Base-by-base conservation (phyloP, 2,329 filamentous ascomycete species). In the Nothopassalora personata region DNA sequence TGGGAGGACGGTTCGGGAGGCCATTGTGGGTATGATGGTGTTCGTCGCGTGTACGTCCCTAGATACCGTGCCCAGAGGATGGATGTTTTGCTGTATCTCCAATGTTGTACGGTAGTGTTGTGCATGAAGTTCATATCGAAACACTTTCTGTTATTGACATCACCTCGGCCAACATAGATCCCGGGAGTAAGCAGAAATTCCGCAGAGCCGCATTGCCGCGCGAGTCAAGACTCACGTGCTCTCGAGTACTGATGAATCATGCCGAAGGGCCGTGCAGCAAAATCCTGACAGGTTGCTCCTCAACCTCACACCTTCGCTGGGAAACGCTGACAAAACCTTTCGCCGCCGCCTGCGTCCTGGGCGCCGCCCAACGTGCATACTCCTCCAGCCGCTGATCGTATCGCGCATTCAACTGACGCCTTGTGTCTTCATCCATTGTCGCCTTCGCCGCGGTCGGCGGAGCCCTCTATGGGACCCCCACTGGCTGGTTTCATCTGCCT, bases 71-170 rank as follows among this genome's bases (percentile, higher is more conserved):
- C 31, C 5, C 31, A 34, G 31, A 34, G 7, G 11, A 34, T 34
- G 3, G 31, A 34, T 34, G 31, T 11, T 11, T 1, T 8, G 11
- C 11, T 34, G 39, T n/a, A 43, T 7, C 2, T 18, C 7, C n/a
- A 43, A 15, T 43, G n/a, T 18, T 5, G 39, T 7, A 18, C 7
- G 8, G 39, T 18, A 8, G 4, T 7, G 10, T 51, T 10, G 28
- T 28, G 5, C 27, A 54, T 31, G 51, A 5, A 6, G 13, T 39
- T 39, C 30, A 46, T n/a, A 5, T 31, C 33, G 36, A 39, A 54
- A 45, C 23, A 31, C 36, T 30, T 54, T 45, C 53, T 47, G 39
- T 43, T 43, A 18, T 47, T 54, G 53, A 54, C 36, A 53, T 54
- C 34, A 54, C 53, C 53, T 54, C 53, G 53, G 53, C 53, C n/a